Percentiles rank a stretch among this genome's conserved stretches.
Conservation (phyloP, 2,329 filamentous ascomycete species). For the Emmonsia crescens region DNA sequence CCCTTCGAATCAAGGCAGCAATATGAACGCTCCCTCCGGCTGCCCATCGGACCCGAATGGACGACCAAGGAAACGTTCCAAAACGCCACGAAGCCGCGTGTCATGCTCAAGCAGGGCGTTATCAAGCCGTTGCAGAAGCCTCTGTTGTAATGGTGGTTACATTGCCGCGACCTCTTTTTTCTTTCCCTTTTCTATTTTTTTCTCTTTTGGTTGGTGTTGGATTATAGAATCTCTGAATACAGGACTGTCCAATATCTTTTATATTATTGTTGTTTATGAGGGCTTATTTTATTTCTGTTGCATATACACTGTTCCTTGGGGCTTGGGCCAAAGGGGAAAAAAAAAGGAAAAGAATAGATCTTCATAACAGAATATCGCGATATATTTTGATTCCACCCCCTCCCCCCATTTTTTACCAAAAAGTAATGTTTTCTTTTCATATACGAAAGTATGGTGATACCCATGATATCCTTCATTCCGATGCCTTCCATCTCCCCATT, state of each 20-base stretch:
- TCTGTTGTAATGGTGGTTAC: slow-evolving; percentile 30
- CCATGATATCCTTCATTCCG: background rate
- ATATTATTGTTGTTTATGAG: background rate
- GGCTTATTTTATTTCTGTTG: background rate
- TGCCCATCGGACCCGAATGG: slow-evolving; percentile 92
- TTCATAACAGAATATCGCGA: too few species aligned
- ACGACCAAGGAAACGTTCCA: slow-evolving; percentile 93
- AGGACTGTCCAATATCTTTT: too few species aligned
- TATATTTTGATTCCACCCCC: too few species aligned
- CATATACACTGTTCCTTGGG: too few species aligned
- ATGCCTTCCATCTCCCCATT: background rate
- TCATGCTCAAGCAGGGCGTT: slow-evolving; percentile 83
- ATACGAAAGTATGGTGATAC: background rate
- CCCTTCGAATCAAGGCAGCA: slow-evolving; percentile 79
- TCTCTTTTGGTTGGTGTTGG: background rate
- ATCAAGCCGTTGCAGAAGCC: slow-evolving; percentile 83
- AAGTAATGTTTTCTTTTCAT: too few species aligned
- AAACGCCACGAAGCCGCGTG: slow-evolving; percentile 73
- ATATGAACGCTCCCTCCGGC: slow-evolving; percentile 76
- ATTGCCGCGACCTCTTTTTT: background rate
- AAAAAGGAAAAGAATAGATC: too few species aligned
- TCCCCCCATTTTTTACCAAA: too few species aligned
- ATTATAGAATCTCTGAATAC: background rate
- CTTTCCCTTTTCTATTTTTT: background rate
- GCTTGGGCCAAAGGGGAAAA: too few species aligned